A percentile compares a stretch with the other conserved stretches of the same genome.
Conservation (phyloP, 768 basidiomycete genomes). For the Rhodocollybia butyracea region DNA sequence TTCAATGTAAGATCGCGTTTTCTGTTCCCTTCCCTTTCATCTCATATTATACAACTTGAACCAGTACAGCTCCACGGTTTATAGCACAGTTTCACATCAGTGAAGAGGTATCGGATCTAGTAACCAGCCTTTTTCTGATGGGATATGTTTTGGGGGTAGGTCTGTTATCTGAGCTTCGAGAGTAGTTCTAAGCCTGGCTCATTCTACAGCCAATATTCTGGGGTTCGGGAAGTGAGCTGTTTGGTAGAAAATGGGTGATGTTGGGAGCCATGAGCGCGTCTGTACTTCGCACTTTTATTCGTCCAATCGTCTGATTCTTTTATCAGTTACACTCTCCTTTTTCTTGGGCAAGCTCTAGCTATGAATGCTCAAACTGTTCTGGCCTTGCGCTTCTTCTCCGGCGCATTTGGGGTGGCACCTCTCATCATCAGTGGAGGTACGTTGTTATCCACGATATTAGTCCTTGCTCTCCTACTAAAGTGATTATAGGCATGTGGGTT, state of each 20-base stretch:
- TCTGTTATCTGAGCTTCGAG: constrained; percentile 9
- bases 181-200: neutral
- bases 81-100: constrained; percentile 35
- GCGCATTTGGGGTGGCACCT: constrained; percentile 60
- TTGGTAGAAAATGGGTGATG: constrained; percentile 52
- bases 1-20: no score
- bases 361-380: constrained; percentile 56
- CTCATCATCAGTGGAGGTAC: constrained; percentile 51
- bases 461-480: no score
- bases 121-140: constrained; percentile 47
- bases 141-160: constrained; percentile 49
- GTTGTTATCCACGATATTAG: no score
- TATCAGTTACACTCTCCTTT: constrained; percentile 58
- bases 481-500: no score
- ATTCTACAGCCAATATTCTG: constrained; percentile 44
- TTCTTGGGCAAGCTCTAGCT: constrained; percentile 59
- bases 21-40: no score
- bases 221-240: constrained; percentile 61
- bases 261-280: constrained; percentile 42
- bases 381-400: constrained; percentile 58
- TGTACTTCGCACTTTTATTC: no score
- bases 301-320: no score
- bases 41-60: no score
- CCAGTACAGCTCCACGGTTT: constrained; percentile 30
- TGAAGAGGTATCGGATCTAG: constrained; percentile 43